Evolutionary conservation across 78 protist species (phyloP).

Genomic region (Pigoraptor vietnamica): DNA sequence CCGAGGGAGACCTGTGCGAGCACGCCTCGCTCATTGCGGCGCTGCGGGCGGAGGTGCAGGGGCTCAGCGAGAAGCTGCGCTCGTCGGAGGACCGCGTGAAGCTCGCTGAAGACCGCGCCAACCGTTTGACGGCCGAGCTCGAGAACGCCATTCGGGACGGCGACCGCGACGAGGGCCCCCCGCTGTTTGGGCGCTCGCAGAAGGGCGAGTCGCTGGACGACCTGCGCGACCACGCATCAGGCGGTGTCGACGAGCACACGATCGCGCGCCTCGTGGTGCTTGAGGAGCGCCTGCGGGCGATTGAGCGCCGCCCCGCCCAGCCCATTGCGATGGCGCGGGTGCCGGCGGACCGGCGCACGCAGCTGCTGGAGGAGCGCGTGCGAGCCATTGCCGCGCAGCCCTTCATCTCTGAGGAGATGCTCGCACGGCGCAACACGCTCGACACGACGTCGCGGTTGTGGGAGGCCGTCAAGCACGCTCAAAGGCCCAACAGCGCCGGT

Average conservation of each 20-base stretch:
- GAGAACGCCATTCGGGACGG: background rate
- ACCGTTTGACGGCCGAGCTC: background rate
- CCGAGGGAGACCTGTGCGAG: background rate
- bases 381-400: background rate
- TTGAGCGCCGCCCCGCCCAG: background rate
- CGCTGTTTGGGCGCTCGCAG: background rate
- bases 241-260: background rate
- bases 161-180: background rate
- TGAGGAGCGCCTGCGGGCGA: background rate
- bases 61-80: background rate
- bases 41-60: background rate
- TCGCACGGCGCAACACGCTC: background rate
- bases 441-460: background rate
- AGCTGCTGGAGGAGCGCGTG: background rate
- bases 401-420: background rate
- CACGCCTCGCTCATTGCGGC: background rate
- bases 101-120: background rate
- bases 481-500: background rate
- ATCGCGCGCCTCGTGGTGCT: background rate
- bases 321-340: background rate
- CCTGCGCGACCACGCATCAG: background rate
- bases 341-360: background rate
- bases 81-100: background rate
- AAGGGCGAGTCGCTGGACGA: background rate
- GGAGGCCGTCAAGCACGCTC: background rate